Percentiles rank a stretch among this genome's conserved stretches.
Evolutionary conservation across 495 filamentous ascomycete genomes (phyloP).

Genomic region (Hypoxylon fragiforme): DNA sequence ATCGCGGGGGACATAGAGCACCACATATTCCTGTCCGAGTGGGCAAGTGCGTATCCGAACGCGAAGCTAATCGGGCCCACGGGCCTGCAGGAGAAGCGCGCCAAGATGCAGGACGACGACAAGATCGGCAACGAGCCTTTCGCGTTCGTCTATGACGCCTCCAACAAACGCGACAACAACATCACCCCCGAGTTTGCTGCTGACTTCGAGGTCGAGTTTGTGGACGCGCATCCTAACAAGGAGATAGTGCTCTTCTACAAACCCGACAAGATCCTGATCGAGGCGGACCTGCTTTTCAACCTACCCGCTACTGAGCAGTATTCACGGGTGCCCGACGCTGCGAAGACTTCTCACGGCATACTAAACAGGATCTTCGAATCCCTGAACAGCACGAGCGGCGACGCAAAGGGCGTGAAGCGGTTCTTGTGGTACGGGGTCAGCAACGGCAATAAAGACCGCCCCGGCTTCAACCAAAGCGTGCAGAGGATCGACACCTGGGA

Average conservation of each 20-base stretch:
- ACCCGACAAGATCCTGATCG: conserved; percentile 78
- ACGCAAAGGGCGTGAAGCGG: conserved; percentile 74
- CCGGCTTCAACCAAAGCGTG: conserved; percentile 69
- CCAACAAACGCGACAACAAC: conserved; percentile 37
- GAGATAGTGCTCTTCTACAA: conserved; percentile 87
- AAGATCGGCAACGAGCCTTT: conserved; percentile 72
- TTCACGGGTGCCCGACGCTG: conserved; percentile 57
- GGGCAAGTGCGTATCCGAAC: conserved; percentile 75
- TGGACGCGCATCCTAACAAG: conserved; percentile 76
- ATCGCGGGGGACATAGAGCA: conserved; percentile 87
- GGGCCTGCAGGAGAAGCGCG: conserved; percentile 83
- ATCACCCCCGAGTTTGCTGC: conserved; percentile 78
- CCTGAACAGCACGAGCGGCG: conserved; percentile 63
- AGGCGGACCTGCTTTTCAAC: conserved; percentile 93
- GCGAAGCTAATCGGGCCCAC: conserved; percentile 83
- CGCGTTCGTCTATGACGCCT: conserved; percentile 59
- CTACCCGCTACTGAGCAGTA: conserved; percentile 88
- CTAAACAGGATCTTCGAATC: conserved; percentile 64
- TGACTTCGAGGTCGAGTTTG: conserved; percentile 87
- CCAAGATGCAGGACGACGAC: conserved; percentile 53
- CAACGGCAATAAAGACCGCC: conserved; percentile 55
- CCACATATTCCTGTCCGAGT: conserved; percentile 85
- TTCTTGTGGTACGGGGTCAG: conserved; percentile 81
- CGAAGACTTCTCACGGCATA: conserved; percentile 58
- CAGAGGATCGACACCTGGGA: conserved; percentile 76